These are phyloP conservation scores for Boehmeria nivea DNA, from an alignment of 306 rosid genomes.

Conservation along the genomic window DNA sequence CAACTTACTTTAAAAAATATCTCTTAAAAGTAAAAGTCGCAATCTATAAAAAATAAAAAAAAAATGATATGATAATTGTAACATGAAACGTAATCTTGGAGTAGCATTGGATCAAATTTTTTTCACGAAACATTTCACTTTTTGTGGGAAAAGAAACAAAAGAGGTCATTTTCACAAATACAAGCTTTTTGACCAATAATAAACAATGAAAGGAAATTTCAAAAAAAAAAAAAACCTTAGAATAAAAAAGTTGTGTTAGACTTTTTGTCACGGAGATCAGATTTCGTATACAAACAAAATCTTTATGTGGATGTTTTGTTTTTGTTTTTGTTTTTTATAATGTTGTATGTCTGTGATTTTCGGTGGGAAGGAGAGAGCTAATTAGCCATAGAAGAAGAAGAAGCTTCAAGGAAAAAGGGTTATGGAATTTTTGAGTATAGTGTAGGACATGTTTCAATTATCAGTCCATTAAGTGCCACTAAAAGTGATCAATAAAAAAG, in stretches of 20 bases:
- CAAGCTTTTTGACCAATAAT: too few species aligned
- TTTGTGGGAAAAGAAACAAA: too few species aligned
- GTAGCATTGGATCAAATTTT: too few species aligned
- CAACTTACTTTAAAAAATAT: too few species aligned
- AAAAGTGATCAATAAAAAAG: not conserved
- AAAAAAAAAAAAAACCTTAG: not conserved
- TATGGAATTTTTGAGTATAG: not conserved
- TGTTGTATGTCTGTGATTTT: not conserved
- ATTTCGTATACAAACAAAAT: conserved; percentile 2
- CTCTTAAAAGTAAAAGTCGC: too few species aligned
- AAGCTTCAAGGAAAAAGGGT: conserved; percentile 43
- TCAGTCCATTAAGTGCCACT: conserved; percentile 11
- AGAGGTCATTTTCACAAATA: too few species aligned
- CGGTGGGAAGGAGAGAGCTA: conserved; percentile 12
- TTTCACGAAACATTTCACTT: too few species aligned
- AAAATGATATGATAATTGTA: too few species aligned
- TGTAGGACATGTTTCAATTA: conserved; percentile 16
- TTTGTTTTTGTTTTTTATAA: conserved; percentile 8
- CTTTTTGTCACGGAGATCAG: conserved; percentile 13
- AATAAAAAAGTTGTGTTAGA: conserved; percentile 5
- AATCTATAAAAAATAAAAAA: too few species aligned
- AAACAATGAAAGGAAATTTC: too few species aligned
- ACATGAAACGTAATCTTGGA: too few species aligned
- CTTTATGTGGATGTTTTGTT: conserved; percentile 14
- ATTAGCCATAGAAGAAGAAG: conserved; percentile 9